Conservation (phyloP, 176 grass and related monocot species). For the Cenchrus americanus region DNA sequence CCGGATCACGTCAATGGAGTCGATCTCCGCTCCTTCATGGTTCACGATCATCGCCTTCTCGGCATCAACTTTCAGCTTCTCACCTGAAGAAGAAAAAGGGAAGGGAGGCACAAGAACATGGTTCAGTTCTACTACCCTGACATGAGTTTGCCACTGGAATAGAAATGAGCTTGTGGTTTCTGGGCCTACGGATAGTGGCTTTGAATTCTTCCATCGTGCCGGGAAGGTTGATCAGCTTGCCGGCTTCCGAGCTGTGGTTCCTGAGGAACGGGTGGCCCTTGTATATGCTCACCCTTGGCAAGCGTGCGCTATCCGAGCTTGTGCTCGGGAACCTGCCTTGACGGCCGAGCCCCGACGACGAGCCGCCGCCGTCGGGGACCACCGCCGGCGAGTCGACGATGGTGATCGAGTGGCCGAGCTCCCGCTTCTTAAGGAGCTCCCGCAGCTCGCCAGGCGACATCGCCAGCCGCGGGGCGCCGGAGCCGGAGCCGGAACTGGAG, state of each 20-base stretch:
- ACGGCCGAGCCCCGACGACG: background rate
- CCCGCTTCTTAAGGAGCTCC: slow-evolving; percentile 54
- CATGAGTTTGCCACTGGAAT: background rate
- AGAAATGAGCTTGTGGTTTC: background rate
- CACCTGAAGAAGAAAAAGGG: slow-evolving; percentile 39
- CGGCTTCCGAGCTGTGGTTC: slow-evolving; percentile 58
- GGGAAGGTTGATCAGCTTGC: slow-evolving; percentile 77
- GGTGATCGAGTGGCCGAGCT: slow-evolving; percentile 56
- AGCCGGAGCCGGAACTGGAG: background rate
- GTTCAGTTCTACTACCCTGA: background rate
- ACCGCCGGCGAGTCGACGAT: slow-evolving; percentile 38
- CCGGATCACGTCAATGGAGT: slow-evolving; percentile 73
- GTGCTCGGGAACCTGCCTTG: slow-evolving; percentile 11
- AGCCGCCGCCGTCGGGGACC: slow-evolving; percentile 14
- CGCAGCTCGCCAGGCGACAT: slow-evolving; percentile 45
- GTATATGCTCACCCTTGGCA: slow-evolving; percentile 73
- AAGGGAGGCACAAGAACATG: background rate
- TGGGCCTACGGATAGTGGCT: slow-evolving; percentile 51
- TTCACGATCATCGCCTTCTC: slow-evolving; percentile 56
- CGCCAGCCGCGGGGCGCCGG: background rate
- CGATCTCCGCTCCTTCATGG: slow-evolving; percentile 72
- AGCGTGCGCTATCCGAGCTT: slow-evolving; percentile 22
- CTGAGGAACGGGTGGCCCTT: slow-evolving; percentile 74
- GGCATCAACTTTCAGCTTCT: slow-evolving; percentile 58
- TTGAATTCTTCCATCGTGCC: slow-evolving; percentile 77